These are phyloP conservation scores for Annulohypoxylon stygium DNA, from an alignment of 495 filamentous ascomycete species.

Conservation along the genomic window DNA sequence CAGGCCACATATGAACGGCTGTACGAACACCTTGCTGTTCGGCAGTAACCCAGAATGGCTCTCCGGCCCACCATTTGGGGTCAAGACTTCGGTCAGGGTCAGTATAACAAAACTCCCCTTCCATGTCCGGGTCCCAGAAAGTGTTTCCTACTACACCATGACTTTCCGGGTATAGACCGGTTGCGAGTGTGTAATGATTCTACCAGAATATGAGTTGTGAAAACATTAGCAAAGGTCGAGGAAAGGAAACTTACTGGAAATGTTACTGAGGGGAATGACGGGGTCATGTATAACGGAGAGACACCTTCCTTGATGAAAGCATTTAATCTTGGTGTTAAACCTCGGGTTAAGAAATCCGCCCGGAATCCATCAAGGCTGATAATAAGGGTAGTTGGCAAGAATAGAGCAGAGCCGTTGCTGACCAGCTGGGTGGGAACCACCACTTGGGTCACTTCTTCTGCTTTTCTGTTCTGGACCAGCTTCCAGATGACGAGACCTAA, in stretches of 20 bases:
- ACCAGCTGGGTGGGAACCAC: constrained; percentile 49
- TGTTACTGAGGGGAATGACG: constrained; percentile 94
- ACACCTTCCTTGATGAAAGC: constrained; percentile 85
- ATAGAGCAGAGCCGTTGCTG: constrained; percentile 87
- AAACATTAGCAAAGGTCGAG: too few species aligned
- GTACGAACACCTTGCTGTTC: constrained; percentile 79
- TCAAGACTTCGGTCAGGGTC: constrained; percentile 78
- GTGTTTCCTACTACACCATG: constrained; percentile 95
- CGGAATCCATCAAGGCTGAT: constrained; percentile 97
- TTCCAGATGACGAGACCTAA: constrained; percentile 65
- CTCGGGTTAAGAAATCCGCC: constrained; percentile 90
- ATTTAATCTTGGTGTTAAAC: constrained; percentile 84
- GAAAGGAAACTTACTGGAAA: constrained; percentile 71
- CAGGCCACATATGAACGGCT: constrained; percentile 99
- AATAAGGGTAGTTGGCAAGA: constrained; percentile 90
- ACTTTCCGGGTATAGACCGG: constrained; percentile 90
- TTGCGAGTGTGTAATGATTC: constrained; percentile 96
- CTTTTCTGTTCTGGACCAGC: constrained; percentile 57
- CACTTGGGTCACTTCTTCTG: neutral
- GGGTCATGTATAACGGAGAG: constrained; percentile 89
- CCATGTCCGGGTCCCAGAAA: constrained; percentile 85
- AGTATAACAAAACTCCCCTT: constrained; percentile 90
- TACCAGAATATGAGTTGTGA: constrained; percentile 29
- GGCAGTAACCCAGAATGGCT: constrained; percentile 93
- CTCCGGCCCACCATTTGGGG: constrained; percentile 91